These are phyloP conservation scores for Hyaloscypha bicolor DNA, from an alignment of 495 filamentous ascomycete genomes.

Conservation along the genomic window DNA sequence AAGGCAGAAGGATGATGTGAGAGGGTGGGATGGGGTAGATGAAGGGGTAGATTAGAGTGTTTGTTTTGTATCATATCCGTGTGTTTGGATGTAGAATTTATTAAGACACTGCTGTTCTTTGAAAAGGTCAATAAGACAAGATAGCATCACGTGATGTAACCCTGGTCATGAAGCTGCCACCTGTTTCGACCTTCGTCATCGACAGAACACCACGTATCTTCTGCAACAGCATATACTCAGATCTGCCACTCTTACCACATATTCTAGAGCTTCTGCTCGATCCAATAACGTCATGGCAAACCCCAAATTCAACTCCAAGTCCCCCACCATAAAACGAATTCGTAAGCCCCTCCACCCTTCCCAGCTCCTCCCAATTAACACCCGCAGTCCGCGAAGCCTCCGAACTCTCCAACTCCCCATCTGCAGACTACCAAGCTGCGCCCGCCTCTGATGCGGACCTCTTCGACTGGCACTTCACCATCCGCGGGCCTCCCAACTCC, in stretches of 20 bases:
- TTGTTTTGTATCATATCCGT: not conserved
- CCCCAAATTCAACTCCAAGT: conserved; percentile 68
- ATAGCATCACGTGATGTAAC: not conserved
- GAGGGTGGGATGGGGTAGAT: conserved; percentile 31
- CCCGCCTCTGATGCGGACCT: conserved; percentile 81
- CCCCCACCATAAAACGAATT: conserved; percentile 79
- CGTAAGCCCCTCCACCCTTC: conserved; percentile 43
- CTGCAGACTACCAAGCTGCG: conserved; percentile 77
- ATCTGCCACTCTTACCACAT: not conserved
- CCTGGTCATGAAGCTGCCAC: not conserved
- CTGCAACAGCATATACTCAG: not conserved
- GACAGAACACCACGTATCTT: not conserved
- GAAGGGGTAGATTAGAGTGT: conserved; percentile 30
- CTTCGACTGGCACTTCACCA: conserved; percentile 99
- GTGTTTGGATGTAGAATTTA: conserved; percentile 5
- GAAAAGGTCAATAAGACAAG: too few relatives aligned
- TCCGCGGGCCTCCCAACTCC: conserved; percentile 83
- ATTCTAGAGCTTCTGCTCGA: not conserved
- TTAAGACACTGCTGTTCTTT: too few relatives aligned
- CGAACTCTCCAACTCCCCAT: conserved; percentile 68
- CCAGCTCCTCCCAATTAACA: conserved; percentile 10
- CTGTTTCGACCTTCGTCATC: not conserved
- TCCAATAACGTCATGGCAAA: conserved; percentile 16
- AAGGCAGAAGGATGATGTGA: conserved; percentile 31
- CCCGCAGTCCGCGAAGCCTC: conserved; percentile 31